Evolutionary conservation across 2,329 filamentous ascomycete genomes (phyloP), one percentile per base, ranked within the genome.

Genomic region (Trichophaea hybrida): DNA sequence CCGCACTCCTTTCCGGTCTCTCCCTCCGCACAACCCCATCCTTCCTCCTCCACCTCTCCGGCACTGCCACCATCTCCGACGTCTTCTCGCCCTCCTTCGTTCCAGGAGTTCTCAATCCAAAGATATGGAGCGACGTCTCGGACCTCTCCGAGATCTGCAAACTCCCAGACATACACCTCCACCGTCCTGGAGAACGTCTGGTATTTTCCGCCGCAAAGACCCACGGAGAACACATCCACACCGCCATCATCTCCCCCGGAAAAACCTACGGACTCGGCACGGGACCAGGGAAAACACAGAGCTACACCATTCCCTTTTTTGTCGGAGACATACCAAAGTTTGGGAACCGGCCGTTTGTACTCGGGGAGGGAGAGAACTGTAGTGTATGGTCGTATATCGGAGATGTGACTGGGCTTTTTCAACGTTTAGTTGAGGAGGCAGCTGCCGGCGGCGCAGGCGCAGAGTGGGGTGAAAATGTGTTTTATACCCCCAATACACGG

Each of bases 111-210:
- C 44, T 12, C 10, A 17, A 49, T 17, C 44, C 44, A 13, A 13
- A 24, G 7, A 17, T 49, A 17, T 49, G 44, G 44, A 58, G 60
- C 52, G 67, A 63, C 0, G 70, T 72, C 0, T 73, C 76, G 46
- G 76, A 75, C 59, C 60, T 48, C 43, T 55, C 60, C 53, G 63
- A 64, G 13, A 70, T 75, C 3, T 85, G 82, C 70, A 73, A 82
- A 67, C 73, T 78, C 1, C 31, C 48, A 24, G 12, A 34, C 6
- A 57, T 38, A 0, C 60, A 63, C 48, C 67, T 85, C 0, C 85
- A 89, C 71, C 79, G 83, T 12, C 75, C 82, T 67, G 79, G 87
- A 2, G 86, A 90, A 70, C 79, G 81, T 69, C 75, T 86, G 31
- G 78, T 88, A 12, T 17, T 40, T 6, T 55, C 55, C 56, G 60